Percentiles rank a stretch among this genome's conserved stretches.
Conservation (phyloP, 2,329 filamentous ascomycete genomes). For the Phyllosticta citribraziliensis region DNA sequence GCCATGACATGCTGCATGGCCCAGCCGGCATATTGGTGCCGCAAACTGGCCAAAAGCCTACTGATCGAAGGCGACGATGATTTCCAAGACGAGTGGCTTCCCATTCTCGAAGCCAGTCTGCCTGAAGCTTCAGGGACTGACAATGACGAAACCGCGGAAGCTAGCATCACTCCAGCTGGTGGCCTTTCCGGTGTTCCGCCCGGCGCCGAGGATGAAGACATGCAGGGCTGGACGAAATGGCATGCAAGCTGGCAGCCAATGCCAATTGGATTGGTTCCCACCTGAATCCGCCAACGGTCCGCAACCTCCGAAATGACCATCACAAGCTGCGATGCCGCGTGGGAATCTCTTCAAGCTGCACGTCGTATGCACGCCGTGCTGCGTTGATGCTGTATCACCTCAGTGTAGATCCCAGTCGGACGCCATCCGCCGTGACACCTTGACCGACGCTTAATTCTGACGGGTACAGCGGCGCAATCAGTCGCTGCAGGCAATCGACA, state of each 20-base stretch:
- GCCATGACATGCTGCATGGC: conserved; percentile 19
- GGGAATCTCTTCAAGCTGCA: not conserved
- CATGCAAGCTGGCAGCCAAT: conserved; percentile 23
- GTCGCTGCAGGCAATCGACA: not conserved
- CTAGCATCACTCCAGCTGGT: not conserved
- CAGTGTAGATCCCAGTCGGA: not conserved
- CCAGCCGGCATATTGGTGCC: conserved; percentile 28
- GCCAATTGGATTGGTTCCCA: conserved; percentile 22
- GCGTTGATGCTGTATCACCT: not conserved
- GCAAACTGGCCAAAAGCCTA: conserved; percentile 25
- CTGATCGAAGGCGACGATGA: conserved; percentile 17
- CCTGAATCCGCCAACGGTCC: not conserved
- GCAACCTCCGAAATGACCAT: not conserved
- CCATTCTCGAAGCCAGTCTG: conserved; percentile 24
- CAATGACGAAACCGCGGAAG: not conserved
- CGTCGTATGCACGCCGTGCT: not conserved
- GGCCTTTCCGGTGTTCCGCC: not conserved
- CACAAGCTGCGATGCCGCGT: not conserved
- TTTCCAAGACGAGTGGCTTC: conserved; percentile 19
- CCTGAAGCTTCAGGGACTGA: conserved; percentile 3
- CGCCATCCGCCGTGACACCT: not conserved
- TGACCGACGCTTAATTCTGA: not conserved
- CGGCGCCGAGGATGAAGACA: conserved; percentile 1
- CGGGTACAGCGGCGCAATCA: not conserved
- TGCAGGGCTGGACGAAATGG: conserved; percentile 21